A percentile compares a stretch with the other conserved stretches of the same genome.
Evolutionary conservation across 371 early-diverging fungal species (phyloP).

Genomic region (Rhizopus stolonifer): DNA sequence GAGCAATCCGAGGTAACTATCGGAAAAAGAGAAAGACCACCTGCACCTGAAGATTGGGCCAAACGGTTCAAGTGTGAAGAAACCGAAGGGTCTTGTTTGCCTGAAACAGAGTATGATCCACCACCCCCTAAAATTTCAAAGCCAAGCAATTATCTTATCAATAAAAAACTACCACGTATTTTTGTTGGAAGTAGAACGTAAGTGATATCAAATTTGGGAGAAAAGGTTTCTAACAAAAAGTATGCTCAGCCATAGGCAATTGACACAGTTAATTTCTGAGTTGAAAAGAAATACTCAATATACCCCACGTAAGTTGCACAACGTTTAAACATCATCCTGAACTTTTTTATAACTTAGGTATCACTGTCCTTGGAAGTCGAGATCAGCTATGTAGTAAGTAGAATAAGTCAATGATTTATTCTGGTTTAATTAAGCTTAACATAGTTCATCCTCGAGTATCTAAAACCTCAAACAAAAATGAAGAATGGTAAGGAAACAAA

Average conservation of each 20-base stretch:
- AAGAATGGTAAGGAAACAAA: slow-evolving; percentile 41
- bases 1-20: not conserved
- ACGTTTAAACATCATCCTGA: too few relatives aligned
- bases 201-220: slow-evolving; percentile 1
- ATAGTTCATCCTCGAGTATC: slow-evolving; percentile 45
- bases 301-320: slow-evolving; percentile 41
- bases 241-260: slow-evolving; percentile 53
- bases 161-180: slow-evolving; percentile 24
- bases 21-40: not conserved
- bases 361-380: slow-evolving; percentile 56
- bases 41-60: not conserved
- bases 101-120: too few relatives aligned
- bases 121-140: too few relatives aligned
- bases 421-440: too few relatives aligned
- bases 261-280: slow-evolving; percentile 54
- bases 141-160: slow-evolving; percentile 20
- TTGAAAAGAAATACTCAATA: slow-evolving; percentile 53
- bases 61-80: not conserved
- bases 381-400: slow-evolving; percentile 53
- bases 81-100: too few relatives aligned
- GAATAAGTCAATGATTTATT: too few relatives aligned
- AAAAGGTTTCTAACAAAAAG: not conserved
- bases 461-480: slow-evolving; percentile 39
- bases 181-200: slow-evolving; percentile 62
- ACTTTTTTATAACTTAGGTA: slow-evolving; percentile 25